Evolutionary conservation across 1,284 basidiomycete genomes (phyloP).

Genomic region (Puccinia brachypodii): DNA sequence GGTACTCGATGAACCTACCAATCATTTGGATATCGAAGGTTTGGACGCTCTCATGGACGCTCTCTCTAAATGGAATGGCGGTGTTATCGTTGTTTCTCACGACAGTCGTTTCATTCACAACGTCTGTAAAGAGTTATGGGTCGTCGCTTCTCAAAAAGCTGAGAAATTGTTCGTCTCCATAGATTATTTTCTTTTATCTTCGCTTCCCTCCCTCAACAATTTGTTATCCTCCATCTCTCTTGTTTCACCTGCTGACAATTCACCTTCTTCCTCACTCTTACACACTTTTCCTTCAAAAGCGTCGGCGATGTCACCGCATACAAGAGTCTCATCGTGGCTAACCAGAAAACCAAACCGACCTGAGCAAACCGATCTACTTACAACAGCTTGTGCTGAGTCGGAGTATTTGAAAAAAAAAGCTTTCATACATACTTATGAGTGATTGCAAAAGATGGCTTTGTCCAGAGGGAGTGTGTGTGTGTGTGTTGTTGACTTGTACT

Average conservation of each 20-base stretch:
- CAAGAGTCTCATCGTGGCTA: constrained; percentile 47
- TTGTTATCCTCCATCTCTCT: neutral
- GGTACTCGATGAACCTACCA: constrained; percentile 88
- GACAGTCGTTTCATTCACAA: constrained; percentile 62
- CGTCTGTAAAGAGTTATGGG: constrained; percentile 56
- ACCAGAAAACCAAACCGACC: constrained; percentile 47
- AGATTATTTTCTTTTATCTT: neutral
- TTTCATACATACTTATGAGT: no score
- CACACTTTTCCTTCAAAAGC: neutral
- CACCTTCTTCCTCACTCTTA: neutral
- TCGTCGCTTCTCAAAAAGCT: constrained; percentile 46
- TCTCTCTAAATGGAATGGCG: constrained; percentile 88
- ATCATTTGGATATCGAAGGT: constrained; percentile 74
- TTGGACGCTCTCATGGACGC: constrained; percentile 92
- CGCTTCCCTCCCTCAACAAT: neutral
- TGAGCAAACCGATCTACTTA: no score
- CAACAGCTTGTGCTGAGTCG: no score
- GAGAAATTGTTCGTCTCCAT: constrained; percentile 47
- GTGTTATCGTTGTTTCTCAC: constrained; percentile 85
- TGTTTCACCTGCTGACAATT: neutral
- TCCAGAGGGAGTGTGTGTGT: no score
- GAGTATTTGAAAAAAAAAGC: no score
- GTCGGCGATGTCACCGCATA: constrained; percentile 45
- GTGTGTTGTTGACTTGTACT: no score
- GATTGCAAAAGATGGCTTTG: no score